A percentile compares a stretch with the other conserved stretches of the same genome.
phyloP scores from a whole-genome alignment of 192 early-diverging fungal genomes.

The Geosiphon pyriformis region DNA sequence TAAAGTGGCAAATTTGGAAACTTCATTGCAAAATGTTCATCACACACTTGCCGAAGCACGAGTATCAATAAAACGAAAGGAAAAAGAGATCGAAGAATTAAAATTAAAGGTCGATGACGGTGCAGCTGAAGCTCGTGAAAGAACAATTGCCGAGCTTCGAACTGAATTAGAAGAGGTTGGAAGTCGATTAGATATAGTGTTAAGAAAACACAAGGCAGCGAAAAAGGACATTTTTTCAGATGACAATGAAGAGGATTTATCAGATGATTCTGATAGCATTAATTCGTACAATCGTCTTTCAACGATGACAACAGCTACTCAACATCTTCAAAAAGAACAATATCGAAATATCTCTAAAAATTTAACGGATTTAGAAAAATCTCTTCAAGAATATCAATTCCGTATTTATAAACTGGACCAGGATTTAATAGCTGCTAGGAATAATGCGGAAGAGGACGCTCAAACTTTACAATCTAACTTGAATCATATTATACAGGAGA shows the following conservation, averaged over 20 bases:
- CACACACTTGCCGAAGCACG: constrained; percentile 17
- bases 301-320: constrained; percentile 20
- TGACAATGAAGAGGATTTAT: constrained; percentile 4
- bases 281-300: constrained; percentile 17
- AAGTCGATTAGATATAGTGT: constrained; percentile 26
- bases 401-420: constrained; percentile 30
- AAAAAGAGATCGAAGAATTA: constrained; percentile 24
- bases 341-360: constrained; percentile 19
- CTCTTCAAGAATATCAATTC: constrained; percentile 26
- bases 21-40: constrained; percentile 11
- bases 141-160: constrained; percentile 24
- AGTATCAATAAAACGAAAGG: constrained; percentile 17
- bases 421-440: constrained; percentile 9
- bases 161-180: constrained; percentile 34
- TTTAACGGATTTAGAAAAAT: constrained; percentile 30
- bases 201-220: constrained; percentile 24
- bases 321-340: constrained; percentile 24
- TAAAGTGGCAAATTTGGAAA: constrained; percentile 20
- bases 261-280: constrained; percentile 3
- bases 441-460: constrained; percentile 15
- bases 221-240: neutral
- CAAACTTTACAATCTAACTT: constrained; percentile 16
- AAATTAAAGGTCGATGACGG: constrained; percentile 22
- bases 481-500: neutral
- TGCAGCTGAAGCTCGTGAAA: constrained; percentile 17